A percentile compares a stretch with the other conserved stretches of the same genome.
Conservation (phyloP, 2,329 filamentous ascomycete species). For the Aureobasidium zeae region DNA sequence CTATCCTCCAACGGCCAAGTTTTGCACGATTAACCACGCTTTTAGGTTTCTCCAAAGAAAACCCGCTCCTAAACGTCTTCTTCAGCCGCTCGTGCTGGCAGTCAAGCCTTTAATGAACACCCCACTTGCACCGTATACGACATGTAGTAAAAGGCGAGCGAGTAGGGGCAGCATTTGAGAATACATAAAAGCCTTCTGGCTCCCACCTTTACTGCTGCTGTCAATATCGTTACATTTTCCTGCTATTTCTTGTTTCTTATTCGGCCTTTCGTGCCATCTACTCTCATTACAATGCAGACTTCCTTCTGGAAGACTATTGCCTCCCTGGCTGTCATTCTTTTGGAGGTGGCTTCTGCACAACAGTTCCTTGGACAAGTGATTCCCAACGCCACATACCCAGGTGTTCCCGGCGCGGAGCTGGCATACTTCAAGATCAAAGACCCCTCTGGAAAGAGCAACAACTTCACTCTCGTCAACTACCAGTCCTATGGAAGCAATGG, state of each 20-base stretch:
- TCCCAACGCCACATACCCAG: constrained; percentile 23
- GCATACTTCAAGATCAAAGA: constrained; percentile 28
- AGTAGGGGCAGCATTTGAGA: too few relatives aligned
- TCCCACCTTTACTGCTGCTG: constrained; percentile 6
- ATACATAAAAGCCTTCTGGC: constrained; percentile 1
- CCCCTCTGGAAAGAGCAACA: constrained; percentile 21
- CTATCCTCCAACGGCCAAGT: background rate
- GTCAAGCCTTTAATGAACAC: background rate
- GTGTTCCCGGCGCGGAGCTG: constrained; percentile 28
- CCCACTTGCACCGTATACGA: background rate
- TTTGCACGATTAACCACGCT: constrained; percentile 11
- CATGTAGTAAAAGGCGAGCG: constrained; percentile 4
- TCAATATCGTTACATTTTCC: constrained; percentile 5
- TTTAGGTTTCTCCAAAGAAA: background rate
- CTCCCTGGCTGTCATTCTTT: constrained; percentile 5
- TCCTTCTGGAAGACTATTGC: constrained; percentile 11
- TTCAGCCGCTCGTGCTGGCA: constrained; percentile 10
- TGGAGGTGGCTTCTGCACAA: constrained; percentile 20
- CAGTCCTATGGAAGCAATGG: constrained; percentile 23
- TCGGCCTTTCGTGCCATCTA: background rate
- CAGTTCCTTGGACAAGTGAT: constrained; percentile 28
- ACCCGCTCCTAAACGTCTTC: constrained; percentile 8
- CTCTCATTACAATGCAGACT: constrained; percentile 6
- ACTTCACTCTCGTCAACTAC: constrained; percentile 30
- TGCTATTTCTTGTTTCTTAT: background rate